Base-by-base conservation (phyloP, 1,284 basidiomycete species). In the Boletus albobrunnescens region DNA sequence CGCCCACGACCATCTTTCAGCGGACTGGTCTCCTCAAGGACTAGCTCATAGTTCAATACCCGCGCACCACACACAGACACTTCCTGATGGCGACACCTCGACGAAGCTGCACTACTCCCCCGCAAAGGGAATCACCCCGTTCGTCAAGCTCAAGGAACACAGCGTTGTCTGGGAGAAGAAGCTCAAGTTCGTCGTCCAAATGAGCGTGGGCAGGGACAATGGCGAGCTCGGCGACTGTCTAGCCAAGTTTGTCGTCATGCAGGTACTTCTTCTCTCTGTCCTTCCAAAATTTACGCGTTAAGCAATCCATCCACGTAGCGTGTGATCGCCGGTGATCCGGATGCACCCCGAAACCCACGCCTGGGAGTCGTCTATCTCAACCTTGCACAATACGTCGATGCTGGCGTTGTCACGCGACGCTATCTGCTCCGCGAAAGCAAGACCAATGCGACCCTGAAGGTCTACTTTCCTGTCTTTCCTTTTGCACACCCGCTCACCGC, bases 371-470 rank as follows among this genome's bases (percentile, higher is more conserved):
- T 90, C 10, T 71, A 77, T 49, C 70, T 91, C 44, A 85, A 91
- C 59, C 74, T 91, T 4, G 82, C 88, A 2, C 83, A 90, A 58
- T 91, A 90, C 56, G 84, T 81, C 9, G 75, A 77, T 41, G 68
- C 71, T 10, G 83, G 84, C 2, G 67, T 72, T 13, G 77, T 90
- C 23, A 82, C 79, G 3, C 74, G 88, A 14, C 75, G 80, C 19
- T 88, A 89, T 64, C 73, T 91, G 13, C 70, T 91, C 7, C 71
- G 79, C 44, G 77, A 88, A 55, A 87, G 83, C 62, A 87, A 85
- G 66, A 87, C 82, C 36, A 91, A 91, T 54, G 86, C 88, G 0
- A 84, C 82, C 2, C 73, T 91, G 41, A 84, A 82, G 71, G 80
- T 84, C 46, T 31, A 36, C 31, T 12, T 26, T 16, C 16, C 8